A percentile compares a stretch with the other conserved stretches of the same genome.
Evolutionary conservation across 2,329 filamentous ascomycete genomes (phyloP).

Genomic region (Ampelomyces quisqualis): DNA sequence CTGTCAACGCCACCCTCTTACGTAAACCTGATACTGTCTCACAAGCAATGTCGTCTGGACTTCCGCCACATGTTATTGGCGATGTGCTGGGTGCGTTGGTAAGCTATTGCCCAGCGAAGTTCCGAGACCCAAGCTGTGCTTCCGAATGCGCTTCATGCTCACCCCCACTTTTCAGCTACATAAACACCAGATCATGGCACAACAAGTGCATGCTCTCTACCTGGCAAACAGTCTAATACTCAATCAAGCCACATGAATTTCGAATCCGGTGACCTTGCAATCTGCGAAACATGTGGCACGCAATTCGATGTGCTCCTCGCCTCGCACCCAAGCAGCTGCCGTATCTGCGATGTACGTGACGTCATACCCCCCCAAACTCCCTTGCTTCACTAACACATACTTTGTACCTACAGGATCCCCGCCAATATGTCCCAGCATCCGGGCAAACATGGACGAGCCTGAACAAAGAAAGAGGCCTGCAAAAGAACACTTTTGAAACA

Average conservation of each 20-base stretch:
- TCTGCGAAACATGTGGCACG: constrained; percentile 70
- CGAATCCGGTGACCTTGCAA: constrained; percentile 48
- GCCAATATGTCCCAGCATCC: constrained; percentile 65
- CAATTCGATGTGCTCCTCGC: constrained; percentile 62
- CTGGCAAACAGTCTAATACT: neutral
- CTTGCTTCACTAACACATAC: constrained; percentile 7
- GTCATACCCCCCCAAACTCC: constrained; percentile 4
- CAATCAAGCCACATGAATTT: constrained; percentile 24
- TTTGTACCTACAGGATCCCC: constrained; percentile 55
- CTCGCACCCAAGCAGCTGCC: constrained; percentile 56
- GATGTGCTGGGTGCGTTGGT: neutral
- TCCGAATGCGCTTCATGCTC: neutral
- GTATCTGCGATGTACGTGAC: constrained; percentile 67
- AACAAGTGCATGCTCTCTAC: neutral
- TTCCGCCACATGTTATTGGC: neutral
- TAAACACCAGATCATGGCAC: constrained; percentile 1
- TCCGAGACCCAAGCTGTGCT: neutral
- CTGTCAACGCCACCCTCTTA: neutral
- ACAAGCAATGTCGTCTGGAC: neutral
- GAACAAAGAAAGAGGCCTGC: constrained; percentile 43
- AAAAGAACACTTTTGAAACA: constrained; percentile 58
- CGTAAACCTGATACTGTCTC: neutral
- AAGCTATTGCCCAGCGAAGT: neutral
- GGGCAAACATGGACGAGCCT: constrained; percentile 69
- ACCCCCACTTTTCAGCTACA: constrained; percentile 1